Evolutionary conservation across 2,329 filamentous ascomycete species (phyloP).

Genomic region (Apiospora koreana): DNA sequence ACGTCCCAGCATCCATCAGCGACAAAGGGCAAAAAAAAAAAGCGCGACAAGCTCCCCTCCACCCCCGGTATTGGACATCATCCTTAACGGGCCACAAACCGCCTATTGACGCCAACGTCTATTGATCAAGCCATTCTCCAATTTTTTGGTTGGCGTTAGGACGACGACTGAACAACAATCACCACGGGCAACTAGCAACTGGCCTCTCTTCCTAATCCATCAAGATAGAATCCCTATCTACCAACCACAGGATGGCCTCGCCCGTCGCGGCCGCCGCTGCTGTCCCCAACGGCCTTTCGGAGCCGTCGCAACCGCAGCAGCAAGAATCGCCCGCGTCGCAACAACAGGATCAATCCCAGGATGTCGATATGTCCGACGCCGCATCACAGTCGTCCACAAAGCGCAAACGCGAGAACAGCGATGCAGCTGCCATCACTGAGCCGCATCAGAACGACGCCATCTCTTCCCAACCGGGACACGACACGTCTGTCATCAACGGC

Average conservation of each 20-base stretch:
- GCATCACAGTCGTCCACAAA: constrained; percentile 29
- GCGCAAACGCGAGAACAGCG: constrained; percentile 34
- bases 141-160: constrained; percentile 8
- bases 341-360: constrained; percentile 14
- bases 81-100: constrained; percentile 8
- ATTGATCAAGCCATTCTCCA: constrained; percentile 7
- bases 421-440: constrained; percentile 14
- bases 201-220: background rate
- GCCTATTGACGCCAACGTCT: constrained; percentile 5
- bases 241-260: constrained; percentile 11
- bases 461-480: constrained; percentile 15
- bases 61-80: constrained; percentile 4
- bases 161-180: constrained; percentile 6
- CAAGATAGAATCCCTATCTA: background rate
- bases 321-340: constrained; percentile 5
- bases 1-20: background rate
- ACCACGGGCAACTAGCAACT: constrained; percentile 1
- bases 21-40: constrained; percentile 3
- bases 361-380: constrained; percentile 21
- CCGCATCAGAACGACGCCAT: constrained; percentile 10
- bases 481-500: constrained; percentile 16
- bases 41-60: constrained; percentile 7
- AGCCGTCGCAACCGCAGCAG: constrained; percentile 3
- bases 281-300: constrained; percentile 9
- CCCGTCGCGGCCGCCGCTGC: constrained; percentile 7